These are phyloP conservation scores for Adiantum capillusveneris DNA, from an alignment of 75 land plant genomes.

Conservation along the genomic window DNA sequence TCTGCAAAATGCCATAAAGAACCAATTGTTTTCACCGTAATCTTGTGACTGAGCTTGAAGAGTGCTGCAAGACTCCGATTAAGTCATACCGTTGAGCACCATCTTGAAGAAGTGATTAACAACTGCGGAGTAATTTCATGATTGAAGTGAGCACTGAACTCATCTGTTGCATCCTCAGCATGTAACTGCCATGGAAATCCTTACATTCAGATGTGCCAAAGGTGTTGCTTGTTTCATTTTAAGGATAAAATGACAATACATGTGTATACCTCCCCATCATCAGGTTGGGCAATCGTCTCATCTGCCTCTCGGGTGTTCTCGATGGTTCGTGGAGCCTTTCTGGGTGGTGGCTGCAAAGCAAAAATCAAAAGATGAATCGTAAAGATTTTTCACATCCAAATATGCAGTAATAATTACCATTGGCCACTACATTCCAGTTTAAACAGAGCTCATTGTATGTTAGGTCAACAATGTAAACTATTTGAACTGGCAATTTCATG, in stretches of 20 bases:
- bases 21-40: too few relatives aligned
- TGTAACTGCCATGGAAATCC: conserved; percentile 54
- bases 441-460: too few relatives aligned
- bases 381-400: too few relatives aligned
- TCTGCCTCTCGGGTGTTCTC: conserved; percentile 88
- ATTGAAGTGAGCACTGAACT: conserved; percentile 58
- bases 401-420: too few relatives aligned
- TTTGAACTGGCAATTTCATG: too few relatives aligned
- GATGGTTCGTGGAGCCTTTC: conserved; percentile 68
- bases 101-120: conserved; percentile 71
- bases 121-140: conserved; percentile 47
- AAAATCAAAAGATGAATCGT: too few relatives aligned
- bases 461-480: too few relatives aligned
- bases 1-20: conserved; percentile 22
- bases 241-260: neutral
- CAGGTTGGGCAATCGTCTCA: conserved; percentile 81
- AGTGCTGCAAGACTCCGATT: too few relatives aligned
- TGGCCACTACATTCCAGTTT: too few relatives aligned
- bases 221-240: neutral
- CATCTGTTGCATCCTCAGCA: conserved; percentile 77
- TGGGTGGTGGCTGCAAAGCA: conserved; percentile 54
- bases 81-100: conserved; percentile 59
- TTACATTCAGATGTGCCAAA: too few relatives aligned
- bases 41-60: too few relatives aligned
- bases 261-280: conserved; percentile 75